Conservation (phyloP, 306 rosid species). For the Dalbergia cochinchinensis region DNA sequence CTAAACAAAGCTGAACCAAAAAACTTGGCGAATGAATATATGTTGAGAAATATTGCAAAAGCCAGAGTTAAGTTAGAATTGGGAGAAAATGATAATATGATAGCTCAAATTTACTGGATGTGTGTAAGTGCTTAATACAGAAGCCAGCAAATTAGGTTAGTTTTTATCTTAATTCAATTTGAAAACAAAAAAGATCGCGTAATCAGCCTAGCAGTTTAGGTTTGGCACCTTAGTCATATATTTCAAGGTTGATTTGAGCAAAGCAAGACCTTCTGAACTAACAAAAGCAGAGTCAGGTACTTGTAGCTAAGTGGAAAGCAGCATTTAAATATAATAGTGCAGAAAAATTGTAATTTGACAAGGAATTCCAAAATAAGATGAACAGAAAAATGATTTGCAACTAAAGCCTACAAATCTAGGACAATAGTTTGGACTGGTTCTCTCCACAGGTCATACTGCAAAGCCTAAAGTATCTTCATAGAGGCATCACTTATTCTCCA, state of each 20-base stretch:
- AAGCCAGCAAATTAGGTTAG: too few species aligned
- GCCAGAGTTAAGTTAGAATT: too few species aligned
- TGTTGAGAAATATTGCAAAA: neutral
- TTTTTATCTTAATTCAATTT: too few species aligned
- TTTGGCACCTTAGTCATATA: conserved; percentile 10
- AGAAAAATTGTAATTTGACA: conserved; percentile 28
- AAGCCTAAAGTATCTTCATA: conserved; percentile 51
- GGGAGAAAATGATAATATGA: too few species aligned
- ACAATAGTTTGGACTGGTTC: conserved; percentile 50
- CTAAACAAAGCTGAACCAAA: too few species aligned
- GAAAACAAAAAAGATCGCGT: too few species aligned
- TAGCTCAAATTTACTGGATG: too few species aligned
- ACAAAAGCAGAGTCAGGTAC: neutral
- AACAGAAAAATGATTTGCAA: conserved; percentile 37
- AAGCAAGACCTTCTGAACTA: conserved; percentile 11
- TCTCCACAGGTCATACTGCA: conserved; percentile 52
- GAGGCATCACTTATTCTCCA: conserved; percentile 69
- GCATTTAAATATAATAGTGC: neutral
- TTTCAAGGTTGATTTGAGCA: neutral
- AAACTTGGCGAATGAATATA: too few species aligned
- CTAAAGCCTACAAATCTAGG: conserved; percentile 55
- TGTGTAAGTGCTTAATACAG: too few species aligned
- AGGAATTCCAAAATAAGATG: conserved; percentile 36
- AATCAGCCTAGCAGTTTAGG: too few species aligned
- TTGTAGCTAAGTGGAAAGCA: neutral